phyloP scores from a whole-genome alignment of 257 asterid genomes.

The Lavandula angustifolia region DNA sequence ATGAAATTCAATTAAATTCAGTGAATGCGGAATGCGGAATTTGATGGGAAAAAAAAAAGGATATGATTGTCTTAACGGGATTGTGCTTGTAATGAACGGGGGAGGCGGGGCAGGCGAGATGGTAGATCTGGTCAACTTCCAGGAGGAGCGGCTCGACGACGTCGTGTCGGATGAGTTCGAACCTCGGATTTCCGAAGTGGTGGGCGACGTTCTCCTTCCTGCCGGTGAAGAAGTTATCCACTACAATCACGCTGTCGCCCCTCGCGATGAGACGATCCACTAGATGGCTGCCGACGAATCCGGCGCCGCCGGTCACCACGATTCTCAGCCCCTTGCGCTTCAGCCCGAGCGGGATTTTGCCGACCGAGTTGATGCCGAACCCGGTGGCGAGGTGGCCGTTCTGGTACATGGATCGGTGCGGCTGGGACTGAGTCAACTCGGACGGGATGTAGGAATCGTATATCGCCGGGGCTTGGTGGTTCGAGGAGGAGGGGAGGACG shows the following conservation, averaged over 20 bases:
- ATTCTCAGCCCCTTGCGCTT: constrained; percentile 71
- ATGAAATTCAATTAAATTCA: too few relatives aligned
- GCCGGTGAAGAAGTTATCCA: constrained; percentile 96
- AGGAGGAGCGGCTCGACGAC: constrained; percentile 89
- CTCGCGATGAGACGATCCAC: constrained; percentile 84
- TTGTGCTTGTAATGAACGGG: constrained; percentile 97
- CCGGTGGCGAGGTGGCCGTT: constrained; percentile 55
- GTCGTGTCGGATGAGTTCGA: constrained; percentile 94
- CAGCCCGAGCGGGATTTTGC: constrained; percentile 81
- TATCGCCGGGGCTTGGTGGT: constrained; percentile 28
- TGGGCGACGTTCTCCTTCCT: constrained; percentile 87
- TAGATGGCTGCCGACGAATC: constrained; percentile 89
- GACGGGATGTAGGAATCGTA: constrained; percentile 32
- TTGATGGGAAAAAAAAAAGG: constrained; percentile 41
- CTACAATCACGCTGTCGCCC: constrained; percentile 94
- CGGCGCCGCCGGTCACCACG: constrained; percentile 97
- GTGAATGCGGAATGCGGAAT: not conserved
- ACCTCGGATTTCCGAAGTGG: constrained; percentile 83
- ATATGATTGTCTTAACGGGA: constrained; percentile 95
- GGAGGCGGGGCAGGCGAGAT: constrained; percentile 97
- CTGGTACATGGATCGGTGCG: constrained; percentile 51
- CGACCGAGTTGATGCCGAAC: constrained; percentile 59
- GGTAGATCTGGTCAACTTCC: constrained; percentile 99
- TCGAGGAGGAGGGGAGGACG: constrained; percentile 29
- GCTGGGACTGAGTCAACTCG: constrained; percentile 41